Percentiles rank a stretch among this genome's conserved stretches.
phyloP scores from a whole-genome alignment of 2,329 filamentous ascomycete species.

The Helotiales sp. region DNA sequence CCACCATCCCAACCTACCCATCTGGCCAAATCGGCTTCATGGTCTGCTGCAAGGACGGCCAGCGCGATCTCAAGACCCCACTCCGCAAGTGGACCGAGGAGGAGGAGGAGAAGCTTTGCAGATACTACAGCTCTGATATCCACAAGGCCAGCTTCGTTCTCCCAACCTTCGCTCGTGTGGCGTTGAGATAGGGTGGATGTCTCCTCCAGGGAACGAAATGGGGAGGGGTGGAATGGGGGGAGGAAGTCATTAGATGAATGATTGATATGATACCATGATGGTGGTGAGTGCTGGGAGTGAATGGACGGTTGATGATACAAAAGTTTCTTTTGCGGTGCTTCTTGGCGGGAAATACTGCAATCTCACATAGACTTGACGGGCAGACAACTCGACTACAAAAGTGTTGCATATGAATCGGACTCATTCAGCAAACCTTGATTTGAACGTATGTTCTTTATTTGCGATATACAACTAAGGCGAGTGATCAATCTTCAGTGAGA shows the following conservation, averaged over 20 bases:
- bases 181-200: conserved; percentile 55
- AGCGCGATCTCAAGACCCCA: conserved; percentile 82
- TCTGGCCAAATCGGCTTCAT: conserved; percentile 99
- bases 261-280: conserved; percentile 29
- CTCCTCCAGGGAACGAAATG: not conserved
- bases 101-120: conserved; percentile 91
- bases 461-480: not conserved
- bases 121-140: conserved; percentile 97
- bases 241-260: not conserved
- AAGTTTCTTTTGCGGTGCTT: conserved; percentile 9
- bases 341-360: not conserved
- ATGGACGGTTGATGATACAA: conserved; percentile 11
- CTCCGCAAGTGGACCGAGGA: conserved; percentile 80
- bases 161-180: conserved; percentile 90
- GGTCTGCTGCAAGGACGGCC: conserved; percentile 96
- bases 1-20: conserved; percentile 98
- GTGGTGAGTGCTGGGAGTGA: not conserved
- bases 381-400: not conserved
- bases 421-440: not conserved
- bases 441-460: not conserved
- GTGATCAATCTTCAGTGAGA: conserved; percentile 85
- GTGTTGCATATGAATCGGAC: not conserved
- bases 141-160: conserved; percentile 94
- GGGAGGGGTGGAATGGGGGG: not conserved
- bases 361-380: not conserved